A percentile compares a stretch with the other conserved stretches of the same genome.
Evolutionary conservation across 1,284 basidiomycete species (phyloP).

Genomic region (Violaceomyces palustris): DNA sequence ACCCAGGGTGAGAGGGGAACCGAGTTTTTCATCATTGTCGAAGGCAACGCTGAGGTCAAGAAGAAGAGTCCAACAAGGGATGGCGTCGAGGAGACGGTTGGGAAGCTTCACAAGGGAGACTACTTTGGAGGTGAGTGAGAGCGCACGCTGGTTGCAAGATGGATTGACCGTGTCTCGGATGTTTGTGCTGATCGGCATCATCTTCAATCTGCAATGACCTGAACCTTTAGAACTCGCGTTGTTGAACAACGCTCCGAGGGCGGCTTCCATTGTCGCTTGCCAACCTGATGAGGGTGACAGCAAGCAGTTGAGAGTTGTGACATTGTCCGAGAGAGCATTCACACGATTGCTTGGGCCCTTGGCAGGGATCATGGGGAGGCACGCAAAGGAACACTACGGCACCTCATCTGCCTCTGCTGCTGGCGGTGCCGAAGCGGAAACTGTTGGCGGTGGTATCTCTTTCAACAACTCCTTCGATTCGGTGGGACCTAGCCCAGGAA

Average conservation of each 20-base stretch:
- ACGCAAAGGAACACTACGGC: conserved; percentile 60
- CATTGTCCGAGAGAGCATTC: conserved; percentile 87
- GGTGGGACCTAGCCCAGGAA: neutral
- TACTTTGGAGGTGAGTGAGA: conserved; percentile 77
- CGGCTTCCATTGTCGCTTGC: conserved; percentile 89
- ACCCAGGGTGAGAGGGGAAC: conserved; percentile 89
- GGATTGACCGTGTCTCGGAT: too few species aligned
- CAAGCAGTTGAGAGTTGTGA: conserved; percentile 64
- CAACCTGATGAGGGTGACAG: too few species aligned
- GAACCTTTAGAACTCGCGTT: conserved; percentile 68
- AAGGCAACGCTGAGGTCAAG: conserved; percentile 80
- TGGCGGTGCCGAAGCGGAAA: neutral
- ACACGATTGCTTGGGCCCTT: conserved; percentile 87
- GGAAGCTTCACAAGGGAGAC: conserved; percentile 77
- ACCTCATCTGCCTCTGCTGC: conserved; percentile 8
- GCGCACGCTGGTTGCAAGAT: too few species aligned
- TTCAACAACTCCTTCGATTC: neutral
- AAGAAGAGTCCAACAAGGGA: conserved; percentile 62
- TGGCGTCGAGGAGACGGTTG: conserved; percentile 58
- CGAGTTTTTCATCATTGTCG: conserved; percentile 95
- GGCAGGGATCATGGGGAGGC: conserved; percentile 79
- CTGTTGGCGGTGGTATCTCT: neutral
- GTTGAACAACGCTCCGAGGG: conserved; percentile 76
- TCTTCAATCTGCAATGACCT: too few species aligned
- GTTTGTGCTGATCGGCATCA: too few species aligned